These are phyloP conservation scores for Fusarium sp. DNA, from an alignment of 2,329 filamentous ascomycete species.

Conservation along the genomic window DNA sequence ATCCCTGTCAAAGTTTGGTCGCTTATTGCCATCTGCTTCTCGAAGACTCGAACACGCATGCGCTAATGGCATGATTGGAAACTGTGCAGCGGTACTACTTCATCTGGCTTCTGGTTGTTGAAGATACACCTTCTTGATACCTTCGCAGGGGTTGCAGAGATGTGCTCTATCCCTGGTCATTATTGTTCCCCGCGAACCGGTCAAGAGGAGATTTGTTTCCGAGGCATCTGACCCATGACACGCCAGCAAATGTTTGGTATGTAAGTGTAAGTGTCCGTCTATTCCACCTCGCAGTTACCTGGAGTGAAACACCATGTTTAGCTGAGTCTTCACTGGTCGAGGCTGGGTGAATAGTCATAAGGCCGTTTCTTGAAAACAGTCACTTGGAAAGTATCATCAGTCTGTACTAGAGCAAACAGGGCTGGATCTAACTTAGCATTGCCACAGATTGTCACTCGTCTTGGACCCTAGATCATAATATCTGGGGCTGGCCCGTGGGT, in stretches of 20 bases:
- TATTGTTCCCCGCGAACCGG: conserved; percentile 19
- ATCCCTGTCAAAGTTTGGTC: conserved; percentile 23
- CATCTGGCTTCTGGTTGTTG: conserved; percentile 34
- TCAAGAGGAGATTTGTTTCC: conserved; percentile 20
- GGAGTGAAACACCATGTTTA: conserved; percentile 14
- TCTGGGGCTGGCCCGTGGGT: conserved; percentile 41
- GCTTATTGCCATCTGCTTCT: conserved; percentile 30
- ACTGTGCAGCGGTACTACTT: conserved; percentile 21
- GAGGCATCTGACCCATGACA: conserved; percentile 5
- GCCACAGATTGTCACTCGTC: conserved; percentile 25
- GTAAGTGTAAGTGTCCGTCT: conserved; percentile 23
- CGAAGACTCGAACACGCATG: conserved; percentile 18
- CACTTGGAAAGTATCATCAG: not conserved
- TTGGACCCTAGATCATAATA: conserved; percentile 23
- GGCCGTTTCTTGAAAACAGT: not conserved
- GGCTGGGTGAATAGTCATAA: not conserved
- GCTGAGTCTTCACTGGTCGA: not conserved
- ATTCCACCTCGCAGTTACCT: conserved; percentile 29
- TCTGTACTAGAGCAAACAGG: conserved; percentile 8
- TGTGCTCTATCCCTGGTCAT: conserved; percentile 25
- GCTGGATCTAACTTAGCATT: conserved; percentile 20
- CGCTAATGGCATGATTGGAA: conserved; percentile 33
- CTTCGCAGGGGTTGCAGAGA: conserved; percentile 24
- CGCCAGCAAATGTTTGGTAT: not conserved
- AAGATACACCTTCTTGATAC: conserved; percentile 36